Evolutionary conservation across 106 monocot genomes (phyloP).

Genomic region (Platanthera zijinensis): DNA sequence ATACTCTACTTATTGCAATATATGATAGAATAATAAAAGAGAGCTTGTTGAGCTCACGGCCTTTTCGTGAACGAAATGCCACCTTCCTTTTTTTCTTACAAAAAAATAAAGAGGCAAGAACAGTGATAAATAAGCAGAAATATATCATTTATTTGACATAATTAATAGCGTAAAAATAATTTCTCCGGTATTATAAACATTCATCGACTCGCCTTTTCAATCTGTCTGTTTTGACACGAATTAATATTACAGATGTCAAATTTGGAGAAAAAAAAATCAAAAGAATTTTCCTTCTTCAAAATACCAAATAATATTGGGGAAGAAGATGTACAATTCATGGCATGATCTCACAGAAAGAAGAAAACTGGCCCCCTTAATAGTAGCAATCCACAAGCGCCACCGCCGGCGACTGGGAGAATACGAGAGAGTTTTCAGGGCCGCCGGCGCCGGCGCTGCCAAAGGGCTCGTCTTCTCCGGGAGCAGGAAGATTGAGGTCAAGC

Average conservation of each 20-base stretch:
- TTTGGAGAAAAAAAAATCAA: not conserved
- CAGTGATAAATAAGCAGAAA: no score
- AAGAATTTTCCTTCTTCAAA: not conserved
- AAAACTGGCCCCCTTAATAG: conserved; percentile 13
- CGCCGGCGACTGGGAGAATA: conserved; percentile 11
- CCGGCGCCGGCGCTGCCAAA: conserved; percentile 5
- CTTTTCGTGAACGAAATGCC: conserved; percentile 1
- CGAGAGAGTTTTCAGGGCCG: not conserved
- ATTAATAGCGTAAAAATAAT: no score
- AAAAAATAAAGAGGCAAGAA: no score
- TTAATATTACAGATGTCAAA: no score
- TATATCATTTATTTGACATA: no score
- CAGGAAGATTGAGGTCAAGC: conserved; percentile 65
- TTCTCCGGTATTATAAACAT: no score
- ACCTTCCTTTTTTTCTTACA: no score
- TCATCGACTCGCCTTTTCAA: no score
- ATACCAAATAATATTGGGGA: not conserved
- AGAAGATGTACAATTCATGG: not conserved
- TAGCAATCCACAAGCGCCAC: conserved; percentile 46
- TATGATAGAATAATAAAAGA: not conserved
- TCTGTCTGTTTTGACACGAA: no score
- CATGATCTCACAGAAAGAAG: not conserved
- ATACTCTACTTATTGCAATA: no score
- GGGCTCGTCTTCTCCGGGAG: conserved; percentile 33
- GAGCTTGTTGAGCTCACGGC: not conserved